Evolutionary conservation across 345 rosid genomes (phyloP), one percentile per base, ranked within the genome.

Genomic region (Jatropha curcas): DNA sequence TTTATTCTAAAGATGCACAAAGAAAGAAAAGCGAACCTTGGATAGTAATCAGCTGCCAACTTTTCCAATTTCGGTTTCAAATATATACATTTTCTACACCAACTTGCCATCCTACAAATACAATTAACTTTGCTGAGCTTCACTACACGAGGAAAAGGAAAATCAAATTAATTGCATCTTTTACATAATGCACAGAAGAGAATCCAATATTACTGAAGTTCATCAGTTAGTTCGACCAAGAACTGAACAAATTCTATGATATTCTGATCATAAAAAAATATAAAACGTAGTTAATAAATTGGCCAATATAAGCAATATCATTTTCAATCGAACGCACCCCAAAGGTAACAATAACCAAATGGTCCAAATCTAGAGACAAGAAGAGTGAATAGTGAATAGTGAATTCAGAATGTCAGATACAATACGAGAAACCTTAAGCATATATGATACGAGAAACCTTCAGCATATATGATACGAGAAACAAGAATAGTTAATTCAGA

Each of bases 61-160:
- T 87, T 95, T 81, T 90, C 92, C 87, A 92, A 80, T 75, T 92
- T 88, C 0, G 99, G 99, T 75, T 84, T 89, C 77, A 95, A 78
- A 77, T 89, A 92, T 56, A 92, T 86, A 74, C 97, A 92, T 82
- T 94, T 94, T 76, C 97, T 89, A 84, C 98, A 94, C 97, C 97
- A 94, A 82, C 81, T 86, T 62, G 97, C 98, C 91, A 88, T 89
- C 98, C 97, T 94, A 83, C 86, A 87, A 62, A 70, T 69, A 72
- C 80, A 80, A n/a, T 53, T 25, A 70, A 66, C 68, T 41, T 67
- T n/a, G 39, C 22, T 34, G 30, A 72, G 73, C 75, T 76, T 74
- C 70, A 65, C 41, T 53, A 71, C 22, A 59, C 39, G 0, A 55
- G 28, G 4, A 22, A 16, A 60, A 20, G 39, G 16, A 4, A 30